Evolutionary conservation across 768 basidiomycete genomes (phyloP).

Genomic region (Cystobasidium tubakii): DNA sequence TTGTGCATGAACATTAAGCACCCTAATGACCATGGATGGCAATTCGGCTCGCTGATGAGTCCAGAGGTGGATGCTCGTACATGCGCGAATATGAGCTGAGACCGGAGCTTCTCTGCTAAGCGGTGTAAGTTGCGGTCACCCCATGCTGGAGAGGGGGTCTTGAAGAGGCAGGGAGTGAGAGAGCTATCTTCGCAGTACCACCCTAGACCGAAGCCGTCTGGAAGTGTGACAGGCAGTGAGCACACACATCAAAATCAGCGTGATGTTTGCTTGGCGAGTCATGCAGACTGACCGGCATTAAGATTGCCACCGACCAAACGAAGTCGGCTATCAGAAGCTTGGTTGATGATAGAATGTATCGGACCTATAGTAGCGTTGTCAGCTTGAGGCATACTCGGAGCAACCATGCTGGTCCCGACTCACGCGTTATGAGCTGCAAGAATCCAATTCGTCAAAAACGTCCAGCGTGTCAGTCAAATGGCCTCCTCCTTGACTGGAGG

Average conservation of each 20-base stretch:
- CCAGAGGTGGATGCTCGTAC: constrained; percentile 91
- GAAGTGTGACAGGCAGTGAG: background rate
- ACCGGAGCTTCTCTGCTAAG: constrained; percentile 93
- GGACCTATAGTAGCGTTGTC: constrained; percentile 56
- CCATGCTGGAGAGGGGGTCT: constrained; percentile 96
- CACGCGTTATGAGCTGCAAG: background rate
- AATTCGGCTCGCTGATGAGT: constrained; percentile 83
- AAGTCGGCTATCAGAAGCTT: constrained; percentile 89
- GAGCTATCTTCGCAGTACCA: constrained; percentile 73
- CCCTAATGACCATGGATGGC: constrained; percentile 87
- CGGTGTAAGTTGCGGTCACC: constrained; percentile 89
- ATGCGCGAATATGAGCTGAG: constrained; percentile 83
- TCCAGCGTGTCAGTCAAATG: constrained; percentile 36
- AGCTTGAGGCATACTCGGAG: background rate
- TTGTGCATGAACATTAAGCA: constrained; percentile 71
- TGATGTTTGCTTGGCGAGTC: too few species aligned
- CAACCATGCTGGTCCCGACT: constrained; percentile 41
- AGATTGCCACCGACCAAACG: constrained; percentile 52
- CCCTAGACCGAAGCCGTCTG: constrained; percentile 90
- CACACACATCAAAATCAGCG: too few species aligned
- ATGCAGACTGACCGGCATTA: constrained; percentile 39
- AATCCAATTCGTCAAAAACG: background rate
- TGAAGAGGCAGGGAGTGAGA: constrained; percentile 77
- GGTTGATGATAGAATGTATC: constrained; percentile 92
- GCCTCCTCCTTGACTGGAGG: background rate